A percentile compares a stretch with the other conserved stretches of the same genome.
These are phyloP conservation scores for Spongospora subterranea DNA, from an alignment of 208 protist genomes.

Conservation along the genomic window DNA sequence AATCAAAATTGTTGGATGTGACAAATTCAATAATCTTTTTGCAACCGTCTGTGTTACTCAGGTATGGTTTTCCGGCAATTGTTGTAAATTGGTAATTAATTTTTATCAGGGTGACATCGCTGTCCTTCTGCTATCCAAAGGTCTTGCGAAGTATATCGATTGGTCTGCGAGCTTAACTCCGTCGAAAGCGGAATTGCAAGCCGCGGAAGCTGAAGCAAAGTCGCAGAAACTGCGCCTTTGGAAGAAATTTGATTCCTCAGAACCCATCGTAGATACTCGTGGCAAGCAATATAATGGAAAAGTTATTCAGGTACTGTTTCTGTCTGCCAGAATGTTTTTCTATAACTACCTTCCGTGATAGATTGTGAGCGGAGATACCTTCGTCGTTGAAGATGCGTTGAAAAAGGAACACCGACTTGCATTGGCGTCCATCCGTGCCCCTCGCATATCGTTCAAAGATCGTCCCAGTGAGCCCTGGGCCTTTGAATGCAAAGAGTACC, in stretches of 20 bases:
- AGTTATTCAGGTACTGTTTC: slow-evolving; percentile 45
- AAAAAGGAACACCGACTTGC: slow-evolving; percentile 45
- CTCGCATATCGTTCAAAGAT: slow-evolving; percentile 9
- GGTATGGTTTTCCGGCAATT: too few species aligned
- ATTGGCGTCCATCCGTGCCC: background rate
- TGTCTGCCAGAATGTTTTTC: too few species aligned
- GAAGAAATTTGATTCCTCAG: background rate
- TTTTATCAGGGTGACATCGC: slow-evolving; percentile 45
- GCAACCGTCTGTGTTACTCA: slow-evolving; percentile 13
- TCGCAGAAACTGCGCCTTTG: slow-evolving; percentile 33
- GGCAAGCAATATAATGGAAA: slow-evolving; percentile 26
- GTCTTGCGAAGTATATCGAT: slow-evolving; percentile 48
- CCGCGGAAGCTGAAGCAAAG: slow-evolving; percentile 21
- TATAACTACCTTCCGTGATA: too few species aligned
- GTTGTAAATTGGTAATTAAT: too few species aligned
- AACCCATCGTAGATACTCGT: background rate
- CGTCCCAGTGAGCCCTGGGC: slow-evolving; percentile 12
- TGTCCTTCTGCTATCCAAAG: background rate
- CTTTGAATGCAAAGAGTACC: background rate
- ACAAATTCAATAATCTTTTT: slow-evolving; percentile 51
- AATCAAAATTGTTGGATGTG: background rate
- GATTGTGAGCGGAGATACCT: too few species aligned
- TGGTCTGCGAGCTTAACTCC: slow-evolving; percentile 6
- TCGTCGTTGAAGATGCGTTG: background rate
- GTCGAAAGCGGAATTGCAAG: background rate